Evolutionary conservation across 163 green algal species (phyloP), one percentile per base, ranked within the genome.

Genomic region (Chlamydomonas reinhardtii): DNA sequence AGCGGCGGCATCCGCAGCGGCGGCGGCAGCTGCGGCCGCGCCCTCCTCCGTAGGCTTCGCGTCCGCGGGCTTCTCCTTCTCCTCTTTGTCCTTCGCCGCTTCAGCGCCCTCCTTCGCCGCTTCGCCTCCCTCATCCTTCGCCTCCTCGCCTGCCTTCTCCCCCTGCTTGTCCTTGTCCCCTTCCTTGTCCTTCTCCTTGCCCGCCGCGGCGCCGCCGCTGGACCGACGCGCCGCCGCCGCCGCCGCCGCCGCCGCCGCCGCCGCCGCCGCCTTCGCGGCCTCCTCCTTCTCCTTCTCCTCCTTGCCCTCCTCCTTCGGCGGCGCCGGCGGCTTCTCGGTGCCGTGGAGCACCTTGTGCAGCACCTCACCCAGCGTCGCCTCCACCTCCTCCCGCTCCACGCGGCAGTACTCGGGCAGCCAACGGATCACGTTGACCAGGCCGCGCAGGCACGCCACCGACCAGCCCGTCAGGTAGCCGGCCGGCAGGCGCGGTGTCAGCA

Each of bases 401-500:
- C 87, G 80, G 72, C 74, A 88, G 88, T 94, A 89, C 31, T 93
- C 90, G 0, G 91, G 91, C 65, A 94, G 83, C 66, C 79, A 84
- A 6, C 80, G 66, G 43, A 91, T 35, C 25, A 89, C 87, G 25
- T 76, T 76, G 52, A 89, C 19, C 29, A 89, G 76, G 4, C 37
- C 74, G 64, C 87, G 87, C 74, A 86, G 48, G 65, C 66, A 48
- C 20, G 62, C 34, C 24, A 84, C 73, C 16, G 65, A 72, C 85
- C 85, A 90, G 71, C 20, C 31, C 29, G 27, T 17, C 54, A 88
- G 39, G 79, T 90, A 90, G 15, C 35, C 68, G 8, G 80, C 62
- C n/a, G 86, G 86, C 86, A 90, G 79, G 22, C 91, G 90, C 66
- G 70, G 54, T 24, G 93, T 73, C 71, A 98, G 82, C 82, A 93